Base-by-base conservation (phyloP, 768 basidiomycete genomes). In the Pisolithus marmoratus region DNA sequence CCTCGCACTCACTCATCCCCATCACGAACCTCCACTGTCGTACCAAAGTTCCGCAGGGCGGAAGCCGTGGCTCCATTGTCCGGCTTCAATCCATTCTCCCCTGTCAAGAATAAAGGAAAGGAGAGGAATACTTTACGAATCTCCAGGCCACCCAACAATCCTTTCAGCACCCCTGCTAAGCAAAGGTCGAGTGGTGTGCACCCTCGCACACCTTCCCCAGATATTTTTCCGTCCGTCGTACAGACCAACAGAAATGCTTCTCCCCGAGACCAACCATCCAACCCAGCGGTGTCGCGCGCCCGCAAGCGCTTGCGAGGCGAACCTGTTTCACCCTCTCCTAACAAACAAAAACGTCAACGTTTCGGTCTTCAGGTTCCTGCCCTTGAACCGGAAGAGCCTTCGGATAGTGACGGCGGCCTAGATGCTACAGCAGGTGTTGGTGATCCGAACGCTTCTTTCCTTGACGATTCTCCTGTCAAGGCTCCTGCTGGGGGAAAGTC, bases 301-400 rank as follows among this genome's bases (percentile, higher is more conserved):
- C 80, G 88, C 36, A 91, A 91, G 64, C 83, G 89, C 50, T 74
- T 91, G 17, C 81, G 89, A 29, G 89, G 89, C 24, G 89, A 91
- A 61, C 83, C 83, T 1, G 87, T 91, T 2, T 90, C 89, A 0
- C 89, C 89, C 4, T 88, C 89, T 17, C 89, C 89, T 4, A 80
- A 77, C 62, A 90, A 89, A 64, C 81, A 81, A 61, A 90, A 90
- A 65, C 79, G 84, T 53, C 76, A 76, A 62, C 85, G 85, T 38
- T 63, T 81, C 48, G 63, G 65, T 36, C 72, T 78, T 5, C 75
- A 76, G 29, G 64, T 75, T 38, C 64, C 74, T 17, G 72, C 78
- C 54, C 59, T 74, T 38, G 67, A 60, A 41, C 55, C 62, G 37
- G 66, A 58, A 5, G 59, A 66, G 46, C 58, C 59, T 37, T 65